Evolutionary conservation across 495 filamentous ascomycete species (phyloP), one percentile per base, ranked within the genome.

Genomic region (Hypoxylon fuscum): DNA sequence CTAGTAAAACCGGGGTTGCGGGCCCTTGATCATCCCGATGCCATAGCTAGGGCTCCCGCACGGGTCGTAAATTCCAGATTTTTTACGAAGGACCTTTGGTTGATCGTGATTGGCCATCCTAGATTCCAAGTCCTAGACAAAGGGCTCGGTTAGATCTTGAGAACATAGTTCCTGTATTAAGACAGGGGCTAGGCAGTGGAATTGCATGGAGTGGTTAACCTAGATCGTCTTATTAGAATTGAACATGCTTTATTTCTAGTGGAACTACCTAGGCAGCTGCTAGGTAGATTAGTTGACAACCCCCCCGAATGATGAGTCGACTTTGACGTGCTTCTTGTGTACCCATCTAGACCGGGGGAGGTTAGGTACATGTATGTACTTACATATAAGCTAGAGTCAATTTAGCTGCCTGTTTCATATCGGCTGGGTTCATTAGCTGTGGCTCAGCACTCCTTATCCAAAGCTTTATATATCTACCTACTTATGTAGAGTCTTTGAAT

Each of bases 391-490:
- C 32, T 46, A 53, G 43, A 11, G 21, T 46, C 18, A 29, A 46
- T 40, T 10, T 59, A 17, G 47, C 17, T 54, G 27, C 62, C 38
- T 38, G 55, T 60, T 60, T 56, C 50, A 65, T 59, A 38, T 45
- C 49, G 29, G 37, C 15, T 51, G 51, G 21, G 20, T 0, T 25
- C 20, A 23, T 47, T 25, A 41, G 38, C 29, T 6, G 8, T 5
- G 17, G 4, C 54, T 49, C 55, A 54, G 47, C 49, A 20, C 31
- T 15, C 55, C 37, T 54, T 31, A 11, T 18, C 14, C 11, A 11
- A 44, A 37, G 42, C 55, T 1, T 11, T 22, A 18, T 1, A 52
- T 27, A 8, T 27, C 8, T 27, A 27, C 31, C 6, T 43, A 45
- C 17, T 22, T 44, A n/a, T n/a, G n/a, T n/a, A 42, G 7, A 45